Evolutionary conservation across 177 flowering plant genomes (phyloP).

Genomic region (Vitis hybrid): DNA sequence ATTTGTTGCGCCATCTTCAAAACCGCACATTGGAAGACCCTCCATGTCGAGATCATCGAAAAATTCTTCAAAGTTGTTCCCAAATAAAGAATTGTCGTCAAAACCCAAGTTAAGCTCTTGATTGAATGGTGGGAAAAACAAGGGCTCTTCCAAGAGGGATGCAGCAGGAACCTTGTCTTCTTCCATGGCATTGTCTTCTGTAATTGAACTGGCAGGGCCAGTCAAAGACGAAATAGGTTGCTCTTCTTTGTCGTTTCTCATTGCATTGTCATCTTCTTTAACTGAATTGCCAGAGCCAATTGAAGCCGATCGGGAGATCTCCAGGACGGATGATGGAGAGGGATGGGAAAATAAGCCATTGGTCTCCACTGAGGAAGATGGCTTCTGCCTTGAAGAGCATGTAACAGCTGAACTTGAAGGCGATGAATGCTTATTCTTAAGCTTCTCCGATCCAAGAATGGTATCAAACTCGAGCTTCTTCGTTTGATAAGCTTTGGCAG

Average conservation of each 20-base stretch:
- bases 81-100: background rate
- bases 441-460: background rate
- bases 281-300: background rate
- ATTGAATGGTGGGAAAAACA: background rate
- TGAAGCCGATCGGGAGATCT: constrained; percentile 4
- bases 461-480: constrained; percentile 23
- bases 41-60: background rate
- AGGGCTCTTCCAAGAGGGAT: constrained; percentile 7
- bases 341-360: constrained; percentile 4
- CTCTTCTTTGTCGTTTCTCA: constrained; percentile 1
- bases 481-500: constrained; percentile 26
- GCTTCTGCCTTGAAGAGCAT: background rate
- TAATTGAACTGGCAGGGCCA: too few species aligned
- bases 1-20: background rate
- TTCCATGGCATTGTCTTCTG: too few species aligned
- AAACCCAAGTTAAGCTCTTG: background rate
- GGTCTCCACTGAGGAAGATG: background rate
- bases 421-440: background rate
- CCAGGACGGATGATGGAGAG: constrained; percentile 37
- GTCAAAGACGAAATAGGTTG: background rate
- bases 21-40: background rate
- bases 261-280: constrained; percentile 1
- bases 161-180: too few species aligned
- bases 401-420: background rate
- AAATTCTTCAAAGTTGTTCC: background rate